phyloP scores from a whole-genome alignment of 305 asterid genomes.

The Fraxinus ornus region DNA sequence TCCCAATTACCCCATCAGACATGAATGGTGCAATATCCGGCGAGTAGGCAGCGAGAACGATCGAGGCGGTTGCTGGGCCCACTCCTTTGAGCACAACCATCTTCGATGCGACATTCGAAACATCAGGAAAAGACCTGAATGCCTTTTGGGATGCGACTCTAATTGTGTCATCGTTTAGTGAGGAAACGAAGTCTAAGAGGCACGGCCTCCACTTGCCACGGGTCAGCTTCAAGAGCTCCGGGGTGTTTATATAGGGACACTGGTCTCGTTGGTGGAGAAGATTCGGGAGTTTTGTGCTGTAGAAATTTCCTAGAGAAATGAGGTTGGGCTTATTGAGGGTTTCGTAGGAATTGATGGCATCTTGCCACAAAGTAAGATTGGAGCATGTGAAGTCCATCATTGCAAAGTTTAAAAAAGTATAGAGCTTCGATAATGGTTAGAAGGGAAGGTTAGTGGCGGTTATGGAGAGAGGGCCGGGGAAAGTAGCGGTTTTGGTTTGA shows the following conservation, averaged over 20 bases:
- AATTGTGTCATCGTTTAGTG: slow-evolving; percentile 53
- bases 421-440: not conserved
- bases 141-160: slow-evolving; percentile 64
- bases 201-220: too few relatives aligned
- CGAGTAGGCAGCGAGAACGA: slow-evolving; percentile 74
- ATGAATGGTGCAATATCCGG: slow-evolving; percentile 79
- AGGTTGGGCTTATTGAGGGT: slow-evolving; percentile 56
- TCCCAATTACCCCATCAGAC: slow-evolving; percentile 70
- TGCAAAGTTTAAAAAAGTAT: not conserved
- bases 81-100: slow-evolving; percentile 77
- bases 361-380: slow-evolving; percentile 47
- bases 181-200: too few relatives aligned
- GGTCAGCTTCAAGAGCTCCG: too few relatives aligned
- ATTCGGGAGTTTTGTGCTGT: too few relatives aligned
- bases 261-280: too few relatives aligned
- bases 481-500: not conserved
- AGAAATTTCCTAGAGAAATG: too few relatives aligned
- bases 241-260: too few relatives aligned
- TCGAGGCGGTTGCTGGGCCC: slow-evolving; percentile 94
- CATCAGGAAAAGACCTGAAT: slow-evolving; percentile 59
- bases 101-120: slow-evolving; percentile 53
- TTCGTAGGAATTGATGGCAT: slow-evolving; percentile 54
- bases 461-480: not conserved
- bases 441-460: not conserved
- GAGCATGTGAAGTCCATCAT: slow-evolving; percentile 51